phyloP scores from a whole-genome alignment of 2,329 filamentous ascomycete genomes.

The Cercospora sp. region DNA sequence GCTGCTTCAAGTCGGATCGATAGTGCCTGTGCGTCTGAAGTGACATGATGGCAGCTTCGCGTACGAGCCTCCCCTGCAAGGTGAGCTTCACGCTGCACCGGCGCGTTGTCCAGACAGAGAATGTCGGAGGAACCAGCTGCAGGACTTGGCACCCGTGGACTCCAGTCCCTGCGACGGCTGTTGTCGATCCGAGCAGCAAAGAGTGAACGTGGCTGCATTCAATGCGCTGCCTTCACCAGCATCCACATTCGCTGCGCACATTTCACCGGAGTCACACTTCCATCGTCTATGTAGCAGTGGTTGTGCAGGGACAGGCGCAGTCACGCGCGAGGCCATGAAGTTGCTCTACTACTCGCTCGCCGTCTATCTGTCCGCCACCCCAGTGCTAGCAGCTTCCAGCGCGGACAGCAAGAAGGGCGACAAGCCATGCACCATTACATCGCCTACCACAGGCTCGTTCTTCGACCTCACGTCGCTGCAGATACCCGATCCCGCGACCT shows the following conservation, averaged over 20 bases:
- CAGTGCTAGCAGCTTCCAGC: constrained; percentile 39
- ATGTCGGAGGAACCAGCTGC: background rate
- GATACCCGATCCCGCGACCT: constrained; percentile 51
- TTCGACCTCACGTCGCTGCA: constrained; percentile 63
- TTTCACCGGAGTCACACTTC: background rate
- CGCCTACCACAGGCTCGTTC: constrained; percentile 61
- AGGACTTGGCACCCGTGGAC: background rate
- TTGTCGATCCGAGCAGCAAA: background rate
- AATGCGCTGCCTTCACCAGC: background rate
- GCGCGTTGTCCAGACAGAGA: background rate
- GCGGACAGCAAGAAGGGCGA: constrained; percentile 34
- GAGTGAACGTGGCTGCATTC: background rate
- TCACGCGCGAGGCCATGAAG: constrained; percentile 26
- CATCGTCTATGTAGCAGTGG: background rate
- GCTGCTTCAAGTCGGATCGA: too few relatives aligned
- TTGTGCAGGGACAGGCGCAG: background rate
- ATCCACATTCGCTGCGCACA: background rate
- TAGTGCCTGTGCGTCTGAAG: background rate
- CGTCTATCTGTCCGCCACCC: constrained; percentile 36
- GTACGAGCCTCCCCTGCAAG: background rate
- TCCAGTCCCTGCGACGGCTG: background rate
- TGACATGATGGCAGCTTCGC: background rate
- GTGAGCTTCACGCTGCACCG: background rate
- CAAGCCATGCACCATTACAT: constrained; percentile 59
- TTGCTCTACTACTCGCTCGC: constrained; percentile 40